Base-by-base conservation (phyloP, 352 stramenopile species). In the Pythium volutum region DNA sequence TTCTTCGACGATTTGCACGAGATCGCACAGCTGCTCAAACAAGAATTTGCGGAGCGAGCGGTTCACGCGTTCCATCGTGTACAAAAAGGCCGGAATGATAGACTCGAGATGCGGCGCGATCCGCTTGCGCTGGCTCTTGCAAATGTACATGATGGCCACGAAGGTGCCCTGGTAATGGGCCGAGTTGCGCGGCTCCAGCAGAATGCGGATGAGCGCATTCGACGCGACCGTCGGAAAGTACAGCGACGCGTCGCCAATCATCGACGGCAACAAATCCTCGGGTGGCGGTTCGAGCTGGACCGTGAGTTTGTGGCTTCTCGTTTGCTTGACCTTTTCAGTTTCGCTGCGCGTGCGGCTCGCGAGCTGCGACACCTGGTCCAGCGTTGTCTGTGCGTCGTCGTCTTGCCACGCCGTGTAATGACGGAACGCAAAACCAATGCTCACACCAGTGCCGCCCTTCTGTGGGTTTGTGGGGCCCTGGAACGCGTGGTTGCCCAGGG, bases 91-190 rank as follows among this genome's bases (percentile, higher is more conserved):
- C 26, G 97, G 97, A 27, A 99, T 95, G 70, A 99, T 98, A 43
- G 96, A 91, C 55, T 97, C 89, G 23, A 99, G 76, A 67, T 99
- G 99, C 18, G 88, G 89, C 11, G 97, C 94, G 64, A 97, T 98
- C 31, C 88, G 85, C 39, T 98, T 84, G 0, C 95, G 92, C 34
- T 99, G 86, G 47, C 86, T 96, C 70, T 98, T 97, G 77, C 98
- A 99, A 64, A 99, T 99, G 66, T 98, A 98, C 84, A 98, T 99
- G 51, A 99, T 95, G 20, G 97, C 96, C 50, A 99, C 96, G 62
- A 99, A 98, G 5, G 97, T 97, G 56, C 97, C 97, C 29, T 97
- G 88, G 67, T 99, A 98, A 56, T 99, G 95, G 20, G 97, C 93
- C 25, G 93, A 96, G 43, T 99, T 91, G 27, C 93, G 95, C 33